Evolutionary conservation across 306 rosid species (phyloP), one percentile per base, ranked within the genome.

Genomic region (Trifolium dubium): DNA sequence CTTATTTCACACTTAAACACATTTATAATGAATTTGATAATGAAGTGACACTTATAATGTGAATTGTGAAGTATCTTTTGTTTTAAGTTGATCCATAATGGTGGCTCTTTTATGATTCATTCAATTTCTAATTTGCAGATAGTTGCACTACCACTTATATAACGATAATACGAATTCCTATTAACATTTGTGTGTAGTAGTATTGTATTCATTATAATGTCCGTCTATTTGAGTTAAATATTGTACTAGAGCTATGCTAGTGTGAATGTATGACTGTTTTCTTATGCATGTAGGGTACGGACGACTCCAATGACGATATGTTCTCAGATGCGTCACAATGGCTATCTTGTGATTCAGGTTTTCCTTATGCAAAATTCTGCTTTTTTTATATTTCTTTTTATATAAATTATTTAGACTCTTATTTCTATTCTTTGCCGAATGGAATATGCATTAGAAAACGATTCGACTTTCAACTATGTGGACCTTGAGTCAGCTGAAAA

Each of bases 401-500:
- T 54, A 76, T 70, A 11, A 44, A 60, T 14, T 53, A 65, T 35
- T 68, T 12, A 31, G 13, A 41, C 39, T 6, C 63, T 78, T 71
- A 71, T 55, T 29, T 8, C 46, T 49, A 17, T 55, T 54, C 61
- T 55, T 67, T 63, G 67, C 67, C 73, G 53, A 69, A 64, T 76
- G 49, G 66, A 32, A 77, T 74, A 56, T 77, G 64, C 72, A 65
- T 69, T 75, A 93, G 96, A 86, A 61, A 84, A 75, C 76, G 58
- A 71, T n/a, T 81, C 91, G 49, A 79, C 78, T 61, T 85, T 85
- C 41, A 72, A 81, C 72, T 83, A 64, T 72, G 97, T 88, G 71
- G 84, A 81, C 46, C 64, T 89, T 68, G 90, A 84, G 23, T 84
- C 97, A 72, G 74, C 91, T 37, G 94, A 88, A 64, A 85, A 56